These are phyloP conservation scores for Acanthochlamys bracteata DNA, from an alignment of 106 monocot genomes.

Conservation along the genomic window DNA sequence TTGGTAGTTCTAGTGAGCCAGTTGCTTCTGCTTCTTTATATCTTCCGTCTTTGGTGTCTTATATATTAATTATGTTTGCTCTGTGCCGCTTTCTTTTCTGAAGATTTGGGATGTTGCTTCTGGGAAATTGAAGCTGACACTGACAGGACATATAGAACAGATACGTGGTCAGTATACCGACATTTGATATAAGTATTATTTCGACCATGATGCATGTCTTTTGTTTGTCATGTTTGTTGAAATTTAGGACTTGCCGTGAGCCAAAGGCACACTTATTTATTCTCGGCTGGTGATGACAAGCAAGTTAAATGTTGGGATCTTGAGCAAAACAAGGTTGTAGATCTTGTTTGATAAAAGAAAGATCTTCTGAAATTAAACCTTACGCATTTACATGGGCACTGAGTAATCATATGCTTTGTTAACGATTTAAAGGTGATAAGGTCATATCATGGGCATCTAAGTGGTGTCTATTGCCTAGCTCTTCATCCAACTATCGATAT, in stretches of 20 bases:
- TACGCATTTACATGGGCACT: too few relatives aligned
- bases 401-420: too few relatives aligned
- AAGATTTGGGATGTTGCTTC: conserved; percentile 98
- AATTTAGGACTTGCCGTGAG: conserved; percentile 90
- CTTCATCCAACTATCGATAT: conserved; percentile 93
- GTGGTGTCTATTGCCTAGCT: conserved; percentile 98
- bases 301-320: conserved; percentile 99
- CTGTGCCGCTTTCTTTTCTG: conserved; percentile 7
- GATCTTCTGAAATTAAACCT: background rate
- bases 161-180: conserved; percentile 56
- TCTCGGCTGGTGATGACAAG: conserved; percentile 99
- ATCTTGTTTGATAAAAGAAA: background rate
- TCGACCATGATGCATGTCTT: background rate
- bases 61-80: background rate
- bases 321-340: conserved; percentile 87
- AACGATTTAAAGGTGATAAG: conserved; percentile 49
- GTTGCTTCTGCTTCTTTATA: background rate
- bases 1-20: background rate
- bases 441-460: conserved; percentile 96
- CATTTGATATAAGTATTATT: background rate
- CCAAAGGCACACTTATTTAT: conserved; percentile 80
- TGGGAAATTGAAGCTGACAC: conserved; percentile 84
- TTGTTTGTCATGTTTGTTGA: background rate
- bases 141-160: conserved; percentile 98
- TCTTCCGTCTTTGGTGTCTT: background rate